phyloP scores from a whole-genome alignment of 2,329 filamentous ascomycete species.

The Ploettnerulaceae sp. region DNA sequence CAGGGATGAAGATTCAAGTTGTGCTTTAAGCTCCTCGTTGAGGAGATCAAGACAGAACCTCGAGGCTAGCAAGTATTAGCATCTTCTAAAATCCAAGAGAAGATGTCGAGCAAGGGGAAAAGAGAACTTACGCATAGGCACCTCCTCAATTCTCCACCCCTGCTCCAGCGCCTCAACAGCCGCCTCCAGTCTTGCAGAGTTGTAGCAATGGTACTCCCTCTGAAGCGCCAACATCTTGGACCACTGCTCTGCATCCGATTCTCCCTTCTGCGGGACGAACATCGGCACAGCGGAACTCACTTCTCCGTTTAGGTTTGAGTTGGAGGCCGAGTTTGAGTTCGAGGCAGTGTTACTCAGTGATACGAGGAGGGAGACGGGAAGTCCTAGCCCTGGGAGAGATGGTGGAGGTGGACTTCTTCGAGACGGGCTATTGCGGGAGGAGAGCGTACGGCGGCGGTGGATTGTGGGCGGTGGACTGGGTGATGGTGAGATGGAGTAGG shows the following conservation, averaged over 20 bases:
- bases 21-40: constrained; percentile 29
- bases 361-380: constrained; percentile 3
- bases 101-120: not conserved
- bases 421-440: not conserved
- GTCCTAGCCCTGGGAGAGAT: constrained; percentile 9
- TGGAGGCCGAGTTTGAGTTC: not conserved
- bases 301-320: not conserved
- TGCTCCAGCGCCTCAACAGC: constrained; percentile 30
- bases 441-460: constrained; percentile 11
- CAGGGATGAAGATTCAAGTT: constrained; percentile 18
- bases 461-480: constrained; percentile 8
- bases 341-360: not conserved
- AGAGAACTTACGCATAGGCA: constrained; percentile 29
- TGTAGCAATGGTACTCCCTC: constrained; percentile 32
- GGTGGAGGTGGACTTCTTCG: constrained; percentile 11
- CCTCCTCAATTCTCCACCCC: constrained; percentile 23
- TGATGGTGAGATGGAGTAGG: constrained; percentile 4
- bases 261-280: constrained; percentile 1
- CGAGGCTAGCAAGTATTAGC: constrained; percentile 22
- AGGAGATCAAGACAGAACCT: constrained; percentile 32
- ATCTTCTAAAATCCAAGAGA: not conserved
- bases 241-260: constrained; percentile 29
- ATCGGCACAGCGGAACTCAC: not conserved
- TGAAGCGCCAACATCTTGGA: constrained; percentile 30
- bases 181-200: constrained; percentile 31